Base-by-base conservation (phyloP, 202 grass and related monocot genomes). In the Carex arenaria region DNA sequence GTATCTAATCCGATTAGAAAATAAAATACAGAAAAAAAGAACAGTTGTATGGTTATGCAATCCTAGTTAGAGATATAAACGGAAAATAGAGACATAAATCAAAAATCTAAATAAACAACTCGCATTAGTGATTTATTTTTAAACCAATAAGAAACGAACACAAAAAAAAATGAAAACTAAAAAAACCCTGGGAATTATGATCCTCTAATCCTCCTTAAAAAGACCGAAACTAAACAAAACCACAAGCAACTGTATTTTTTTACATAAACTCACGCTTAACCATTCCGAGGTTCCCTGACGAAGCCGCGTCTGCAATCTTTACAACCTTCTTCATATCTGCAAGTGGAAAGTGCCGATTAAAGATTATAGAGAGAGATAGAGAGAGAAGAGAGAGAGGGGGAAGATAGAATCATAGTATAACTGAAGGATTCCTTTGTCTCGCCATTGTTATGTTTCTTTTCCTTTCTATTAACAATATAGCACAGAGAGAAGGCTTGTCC, bases 211-310 rank as follows among this genome's bases (percentile, higher is more conserved):
- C 32, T 43, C 15, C 10, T 15, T 43, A 73, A 45, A 18, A 45
- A 9, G 8, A 45, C n/a, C 36, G 20, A 51, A 51, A 52, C 34
- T 19, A 51, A 3, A 73, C 18, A 73, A 45, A 51, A 38, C 0
- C 18, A 20, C 10, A 19, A 22, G 38, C 1, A 73, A 6, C 34
- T 42, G 15, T 17, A 71, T 3, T 12, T 51, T 13, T 51, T 51
- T 51, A 51, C 47, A 51, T 12, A 40, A 79, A 79, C 52, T 60
- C 26, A 79, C 75, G 15, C 75, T 79, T 79, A 31, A 79, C 26
- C 19, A 56, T 38, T 4, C 43, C 28, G 10, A 79, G 54, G 75
- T 79, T 59, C 8, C 75, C 75, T 10, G 32, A n/a, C 2, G 17
- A 31, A 18, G 75, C 75, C 3, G 23, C 75, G 36, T 79, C 49